These are phyloP conservation scores for Linum trigynum DNA, from an alignment of 345 rosid species.

Conservation along the genomic window DNA sequence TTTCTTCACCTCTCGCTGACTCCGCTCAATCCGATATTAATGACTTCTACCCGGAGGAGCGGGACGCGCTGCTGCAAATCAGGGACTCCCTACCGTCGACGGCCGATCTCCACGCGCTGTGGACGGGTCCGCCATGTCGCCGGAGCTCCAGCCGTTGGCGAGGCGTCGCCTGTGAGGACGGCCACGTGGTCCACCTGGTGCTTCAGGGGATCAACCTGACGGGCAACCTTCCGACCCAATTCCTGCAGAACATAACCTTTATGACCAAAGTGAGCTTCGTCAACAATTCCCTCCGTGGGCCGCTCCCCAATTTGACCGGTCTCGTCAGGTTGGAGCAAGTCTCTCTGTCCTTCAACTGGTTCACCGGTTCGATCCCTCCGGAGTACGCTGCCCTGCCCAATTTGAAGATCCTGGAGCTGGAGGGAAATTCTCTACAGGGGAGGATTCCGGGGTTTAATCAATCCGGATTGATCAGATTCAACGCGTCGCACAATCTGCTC, in stretches of 20 bases:
- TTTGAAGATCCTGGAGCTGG: constrained; percentile 32
- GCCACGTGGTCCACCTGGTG: constrained; percentile 35
- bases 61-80: constrained; percentile 30
- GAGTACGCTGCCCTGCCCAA: constrained; percentile 24
- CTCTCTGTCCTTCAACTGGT: constrained; percentile 32
- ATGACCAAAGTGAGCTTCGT: constrained; percentile 33
- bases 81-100: constrained; percentile 30
- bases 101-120: constrained; percentile 20
- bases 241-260: constrained; percentile 29
- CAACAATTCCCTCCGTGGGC: constrained; percentile 32
- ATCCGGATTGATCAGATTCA: constrained; percentile 26
- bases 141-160: constrained; percentile 31
- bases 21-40: not conserved
- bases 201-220: constrained; percentile 35
- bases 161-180: constrained; percentile 34
- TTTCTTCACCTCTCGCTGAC: not conserved
- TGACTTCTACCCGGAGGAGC: constrained; percentile 25
- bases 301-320: constrained; percentile 31
- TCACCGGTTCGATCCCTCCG: constrained; percentile 32
- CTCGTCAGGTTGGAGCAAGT: constrained; percentile 23
- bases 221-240: constrained; percentile 36
- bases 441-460: constrained; percentile 40
- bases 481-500: constrained; percentile 39
- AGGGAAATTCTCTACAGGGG: constrained; percentile 31
- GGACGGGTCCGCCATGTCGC: constrained; percentile 51